phyloP scores from a whole-genome alignment of 2,329 filamentous ascomycete species.

The Xylaria sp. region DNA sequence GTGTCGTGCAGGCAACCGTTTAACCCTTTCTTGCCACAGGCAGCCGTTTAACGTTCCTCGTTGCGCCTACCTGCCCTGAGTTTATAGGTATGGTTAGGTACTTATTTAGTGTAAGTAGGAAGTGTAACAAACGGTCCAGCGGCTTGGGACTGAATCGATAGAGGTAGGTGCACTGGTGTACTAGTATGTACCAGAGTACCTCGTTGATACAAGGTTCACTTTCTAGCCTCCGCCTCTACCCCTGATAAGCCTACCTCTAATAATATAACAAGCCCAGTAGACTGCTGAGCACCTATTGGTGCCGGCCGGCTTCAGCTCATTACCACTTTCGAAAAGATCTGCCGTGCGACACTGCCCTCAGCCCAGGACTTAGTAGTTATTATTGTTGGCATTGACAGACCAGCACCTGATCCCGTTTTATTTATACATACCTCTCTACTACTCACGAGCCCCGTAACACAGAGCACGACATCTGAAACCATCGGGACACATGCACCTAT shows the following conservation, averaged over 20 bases:
- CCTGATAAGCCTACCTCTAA: not conserved
- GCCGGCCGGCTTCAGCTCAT: conserved; percentile 1
- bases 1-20: conserved; percentile 1
- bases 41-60: not conserved
- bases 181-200: not conserved
- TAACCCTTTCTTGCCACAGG: not conserved
- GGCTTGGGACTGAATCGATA: not conserved
- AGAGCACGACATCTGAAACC: conserved; percentile 1
- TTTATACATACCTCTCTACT: conserved; percentile 16
- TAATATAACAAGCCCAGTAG: not conserved
- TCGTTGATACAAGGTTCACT: not conserved
- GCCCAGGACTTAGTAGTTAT: not conserved
- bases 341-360: conserved; percentile 12
- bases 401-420: conserved; percentile 20
- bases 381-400: conserved; percentile 11
- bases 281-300: not conserved
- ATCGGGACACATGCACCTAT: not conserved
- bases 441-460: not conserved
- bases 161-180: not conserved
- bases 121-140: not conserved
- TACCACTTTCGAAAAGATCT: conserved; percentile 30
- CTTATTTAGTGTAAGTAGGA: not conserved
- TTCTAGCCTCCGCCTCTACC: not conserved
- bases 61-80: no score
- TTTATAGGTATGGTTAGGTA: not conserved